Evolutionary conservation across 306 rosid species (phyloP).

Genomic region (Fagus crenata): DNA sequence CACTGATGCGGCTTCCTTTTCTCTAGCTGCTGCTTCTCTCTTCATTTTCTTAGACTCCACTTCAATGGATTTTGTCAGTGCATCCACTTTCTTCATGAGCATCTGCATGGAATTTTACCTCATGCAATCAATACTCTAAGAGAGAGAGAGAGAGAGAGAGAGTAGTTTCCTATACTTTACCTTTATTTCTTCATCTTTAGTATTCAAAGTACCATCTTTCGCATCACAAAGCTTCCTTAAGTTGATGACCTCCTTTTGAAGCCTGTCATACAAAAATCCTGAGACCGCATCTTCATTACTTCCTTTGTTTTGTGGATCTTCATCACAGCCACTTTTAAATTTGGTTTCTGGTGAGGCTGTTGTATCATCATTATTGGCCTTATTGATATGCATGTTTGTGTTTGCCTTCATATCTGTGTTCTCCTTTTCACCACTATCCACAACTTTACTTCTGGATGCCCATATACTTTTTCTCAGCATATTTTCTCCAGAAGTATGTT

Average conservation of each 20-base stretch:
- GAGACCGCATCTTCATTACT: constrained; percentile 63
- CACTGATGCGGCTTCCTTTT: constrained; percentile 62
- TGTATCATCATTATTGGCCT: constrained; percentile 23
- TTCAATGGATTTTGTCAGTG: constrained; percentile 79
- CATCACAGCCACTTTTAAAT: constrained; percentile 28
- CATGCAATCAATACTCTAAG: constrained; percentile 22
- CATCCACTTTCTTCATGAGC: constrained; percentile 79
- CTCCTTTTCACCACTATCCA: constrained; percentile 68
- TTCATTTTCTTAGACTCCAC: constrained; percentile 80
- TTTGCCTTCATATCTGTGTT: constrained; percentile 31
- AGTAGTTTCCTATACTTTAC: constrained; percentile 32
- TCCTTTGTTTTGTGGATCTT: constrained; percentile 33
- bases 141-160: neutral
- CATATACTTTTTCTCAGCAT: constrained; percentile 63
- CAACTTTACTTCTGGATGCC: constrained; percentile 70
- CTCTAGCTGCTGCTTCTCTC: constrained; percentile 85
- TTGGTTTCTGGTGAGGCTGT: constrained; percentile 34
- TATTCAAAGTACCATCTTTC: constrained; percentile 51
- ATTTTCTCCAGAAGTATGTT: constrained; percentile 46
- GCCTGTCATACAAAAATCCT: constrained; percentile 82
- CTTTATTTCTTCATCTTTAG: constrained; percentile 87
- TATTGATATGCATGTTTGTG: constrained; percentile 15
- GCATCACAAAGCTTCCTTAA: constrained; percentile 64
- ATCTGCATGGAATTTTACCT: constrained; percentile 44
- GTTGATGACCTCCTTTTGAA: constrained; percentile 80